phyloP scores from a whole-genome alignment of 139 green algal species.

The Coelastrella sp. region DNA sequence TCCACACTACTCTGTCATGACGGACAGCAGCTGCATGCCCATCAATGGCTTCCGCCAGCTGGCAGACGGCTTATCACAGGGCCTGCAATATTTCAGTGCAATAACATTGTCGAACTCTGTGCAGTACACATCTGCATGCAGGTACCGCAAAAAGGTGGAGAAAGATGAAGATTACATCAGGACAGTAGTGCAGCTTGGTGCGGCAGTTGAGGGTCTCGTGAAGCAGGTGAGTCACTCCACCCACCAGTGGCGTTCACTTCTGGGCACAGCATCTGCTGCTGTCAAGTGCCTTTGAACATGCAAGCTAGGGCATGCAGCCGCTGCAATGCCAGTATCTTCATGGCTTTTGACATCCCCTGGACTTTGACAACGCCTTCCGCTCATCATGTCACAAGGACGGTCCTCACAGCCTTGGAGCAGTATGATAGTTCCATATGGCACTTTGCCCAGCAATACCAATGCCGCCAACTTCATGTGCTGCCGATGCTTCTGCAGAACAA shows the following conservation, averaged over 20 bases:
- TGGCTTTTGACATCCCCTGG: too few species aligned
- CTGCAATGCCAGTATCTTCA: neutral
- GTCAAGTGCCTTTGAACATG: neutral
- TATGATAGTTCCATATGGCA: too few species aligned
- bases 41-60: neutral
- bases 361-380: too few species aligned
- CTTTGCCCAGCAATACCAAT: neutral
- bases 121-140: neutral
- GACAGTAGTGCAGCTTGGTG: conserved; percentile 76
- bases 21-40: neutral
- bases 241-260: neutral
- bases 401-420: too few species aligned
- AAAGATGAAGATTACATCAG: conserved; percentile 97
- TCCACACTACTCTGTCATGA: neutral
- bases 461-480: neutral
- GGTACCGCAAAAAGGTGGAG: conserved; percentile 89
- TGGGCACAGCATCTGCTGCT: neutral
- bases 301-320: neutral
- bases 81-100: neutral
- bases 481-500: conserved; percentile 82
- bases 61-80: neutral
- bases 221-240: conserved; percentile 56
- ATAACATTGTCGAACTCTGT: too few species aligned
- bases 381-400: too few species aligned
- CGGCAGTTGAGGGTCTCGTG: conserved; percentile 81